These are phyloP conservation scores for Ogataea paradorogensis DNA, from an alignment of 805 yeast genomes.

Conservation along the genomic window DNA sequence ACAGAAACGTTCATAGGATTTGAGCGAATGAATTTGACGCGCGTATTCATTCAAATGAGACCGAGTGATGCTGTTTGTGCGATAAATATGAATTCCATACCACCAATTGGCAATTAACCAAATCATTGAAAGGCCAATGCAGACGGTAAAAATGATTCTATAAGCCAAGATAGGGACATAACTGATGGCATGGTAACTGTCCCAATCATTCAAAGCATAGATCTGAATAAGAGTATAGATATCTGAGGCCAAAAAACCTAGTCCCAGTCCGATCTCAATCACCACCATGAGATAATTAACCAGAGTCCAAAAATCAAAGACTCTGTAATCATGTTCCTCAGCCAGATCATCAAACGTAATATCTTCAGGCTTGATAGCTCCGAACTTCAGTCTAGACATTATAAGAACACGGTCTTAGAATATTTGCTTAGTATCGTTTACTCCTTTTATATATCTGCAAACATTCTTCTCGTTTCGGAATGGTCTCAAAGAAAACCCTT, in stretches of 20 bases:
- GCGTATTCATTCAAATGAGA: constrained; percentile 69
- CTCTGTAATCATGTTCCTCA: constrained; percentile 33
- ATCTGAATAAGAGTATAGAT: constrained; percentile 75
- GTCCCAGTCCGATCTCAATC: constrained; percentile 42
- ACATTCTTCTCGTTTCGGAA: constrained; percentile 9
- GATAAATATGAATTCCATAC: constrained; percentile 55
- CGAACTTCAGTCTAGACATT: constrained; percentile 6
- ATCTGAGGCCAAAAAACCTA: constrained; percentile 61
- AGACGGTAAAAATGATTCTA: constrained; percentile 43
- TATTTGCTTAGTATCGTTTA: not conserved
- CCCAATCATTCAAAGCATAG: constrained; percentile 58
- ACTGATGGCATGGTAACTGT: constrained; percentile 29
- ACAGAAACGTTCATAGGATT: constrained; percentile 65
- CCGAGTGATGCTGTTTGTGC: constrained; percentile 62
- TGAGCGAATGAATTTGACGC: constrained; percentile 52
- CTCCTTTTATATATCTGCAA: constrained; percentile 4
- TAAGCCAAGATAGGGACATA: constrained; percentile 33
- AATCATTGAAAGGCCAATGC: constrained; percentile 69
- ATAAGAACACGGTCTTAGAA: not conserved
- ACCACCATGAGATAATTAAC: constrained; percentile 42
- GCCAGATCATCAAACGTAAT: constrained; percentile 29
- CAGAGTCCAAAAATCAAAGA: constrained; percentile 42
- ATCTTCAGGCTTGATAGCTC: constrained; percentile 19
- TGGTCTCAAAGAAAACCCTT: constrained; percentile 1
- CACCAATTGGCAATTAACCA: constrained; percentile 55